Evolutionary conservation across 2,329 filamentous ascomycete species (phyloP).

Genomic region (Phaeosphaeriaceae sp.): DNA sequence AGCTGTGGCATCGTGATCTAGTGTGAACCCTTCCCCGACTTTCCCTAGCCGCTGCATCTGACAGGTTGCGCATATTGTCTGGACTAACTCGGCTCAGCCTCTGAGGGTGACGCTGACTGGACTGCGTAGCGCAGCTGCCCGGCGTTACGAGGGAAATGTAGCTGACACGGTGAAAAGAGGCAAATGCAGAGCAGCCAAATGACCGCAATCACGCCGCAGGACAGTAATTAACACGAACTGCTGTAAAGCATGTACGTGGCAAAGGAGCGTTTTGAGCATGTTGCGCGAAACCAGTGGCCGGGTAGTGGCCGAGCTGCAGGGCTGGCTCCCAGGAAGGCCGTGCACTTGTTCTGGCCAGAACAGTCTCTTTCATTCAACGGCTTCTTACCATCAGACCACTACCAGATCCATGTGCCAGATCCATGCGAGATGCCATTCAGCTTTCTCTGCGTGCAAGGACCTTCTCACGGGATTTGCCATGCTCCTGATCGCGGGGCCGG

Average conservation of each 20-base stretch:
- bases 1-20: neutral
- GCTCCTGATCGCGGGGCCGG: constrained; percentile 15
- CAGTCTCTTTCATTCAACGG: constrained; percentile 21
- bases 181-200: neutral
- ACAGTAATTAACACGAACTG: neutral
- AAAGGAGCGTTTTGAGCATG: neutral
- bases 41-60: constrained; percentile 2
- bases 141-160: neutral
- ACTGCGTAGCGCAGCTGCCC: neutral
- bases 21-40: neutral
- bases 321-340: neutral
- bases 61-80: constrained; percentile 10
- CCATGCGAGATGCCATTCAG: constrained; percentile 17
- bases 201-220: neutral
- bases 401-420: constrained; percentile 7
- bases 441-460: constrained; percentile 14
- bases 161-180: neutral
- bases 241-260: neutral
- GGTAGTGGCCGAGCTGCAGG: constrained; percentile 1
- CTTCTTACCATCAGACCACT: constrained; percentile 22
- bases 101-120: neutral
- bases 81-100: constrained; percentile 9
- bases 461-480: constrained; percentile 21
- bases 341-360: constrained; percentile 22
- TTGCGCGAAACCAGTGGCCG: constrained; percentile 4